A percentile compares a stretch with the other conserved stretches of the same genome.
These are phyloP conservation scores for Phytophthora hibernalis DNA, from an alignment of 352 stramenopile species.

Conservation along the genomic window DNA sequence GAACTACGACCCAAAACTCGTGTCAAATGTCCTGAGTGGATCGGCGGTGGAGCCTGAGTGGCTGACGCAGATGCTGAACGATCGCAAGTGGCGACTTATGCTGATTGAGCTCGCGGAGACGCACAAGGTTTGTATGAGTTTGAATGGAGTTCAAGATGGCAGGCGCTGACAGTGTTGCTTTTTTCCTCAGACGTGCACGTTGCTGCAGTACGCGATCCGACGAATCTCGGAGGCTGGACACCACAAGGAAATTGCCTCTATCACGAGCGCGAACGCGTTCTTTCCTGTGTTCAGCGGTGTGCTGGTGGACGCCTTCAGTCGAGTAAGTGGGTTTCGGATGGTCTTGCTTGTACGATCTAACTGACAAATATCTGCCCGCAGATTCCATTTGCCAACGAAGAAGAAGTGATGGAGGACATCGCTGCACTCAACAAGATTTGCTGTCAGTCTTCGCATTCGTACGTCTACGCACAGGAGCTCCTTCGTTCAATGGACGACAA, in stretches of 20 bases:
- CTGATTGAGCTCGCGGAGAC: conserved; percentile 87
- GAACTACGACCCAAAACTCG: conserved; percentile 86
- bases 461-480: conserved; percentile 81
- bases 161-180: conserved; percentile 11
- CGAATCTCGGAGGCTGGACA: conserved; percentile 87
- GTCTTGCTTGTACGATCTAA: background rate
- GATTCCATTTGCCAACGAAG: conserved; percentile 85
- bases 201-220: conserved; percentile 88
- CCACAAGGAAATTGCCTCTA: conserved; percentile 90
- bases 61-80: conserved; percentile 84
- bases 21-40: conserved; percentile 87
- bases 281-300: conserved; percentile 89
- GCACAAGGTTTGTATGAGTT: conserved; percentile 63
- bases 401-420: conserved; percentile 79
- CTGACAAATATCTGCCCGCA: conserved; percentile 24
- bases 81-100: conserved; percentile 86
- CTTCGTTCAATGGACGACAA: conserved; percentile 79
- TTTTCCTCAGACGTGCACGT: conserved; percentile 65
- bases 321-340: conserved; percentile 42
- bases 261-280: conserved; percentile 84
- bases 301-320: conserved; percentile 75
- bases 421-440: conserved; percentile 84
- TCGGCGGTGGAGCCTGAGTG: conserved; percentile 80
- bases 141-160: background rate
- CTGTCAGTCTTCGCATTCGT: conserved; percentile 87